Evolutionary conservation across 306 rosid genomes (phyloP).

Genomic region (Trifolium subterraneum): DNA sequence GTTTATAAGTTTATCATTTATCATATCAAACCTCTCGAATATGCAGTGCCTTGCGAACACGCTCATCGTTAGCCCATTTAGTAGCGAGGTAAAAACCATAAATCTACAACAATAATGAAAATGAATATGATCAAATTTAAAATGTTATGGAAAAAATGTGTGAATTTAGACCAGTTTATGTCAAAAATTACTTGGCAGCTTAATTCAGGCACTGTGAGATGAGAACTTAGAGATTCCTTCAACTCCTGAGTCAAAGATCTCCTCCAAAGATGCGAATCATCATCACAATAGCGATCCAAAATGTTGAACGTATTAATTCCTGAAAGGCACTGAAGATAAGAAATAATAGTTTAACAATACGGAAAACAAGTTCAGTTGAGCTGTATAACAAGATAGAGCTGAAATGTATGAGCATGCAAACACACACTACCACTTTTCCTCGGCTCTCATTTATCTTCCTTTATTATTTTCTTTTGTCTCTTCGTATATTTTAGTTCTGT

Average conservation of each 20-base stretch:
- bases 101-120: slow-evolving; percentile 36
- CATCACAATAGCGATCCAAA: slow-evolving; percentile 44
- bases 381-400: neutral
- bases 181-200: slow-evolving; percentile 42
- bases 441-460: no score
- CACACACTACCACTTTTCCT: no score
- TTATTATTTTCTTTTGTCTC: no score
- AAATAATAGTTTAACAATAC: slow-evolving; percentile 5
- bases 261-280: neutral
- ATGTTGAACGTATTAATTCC: slow-evolving; percentile 23
- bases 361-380: slow-evolving; percentile 8
- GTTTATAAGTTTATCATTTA: neutral
- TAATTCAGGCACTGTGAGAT: slow-evolving; percentile 24
- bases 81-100: slow-evolving; percentile 28
- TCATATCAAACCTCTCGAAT: slow-evolving; percentile 43
- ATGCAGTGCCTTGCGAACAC: slow-evolving; percentile 44
- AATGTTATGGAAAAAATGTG: neutral
- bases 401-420: neutral
- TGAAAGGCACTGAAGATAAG: slow-evolving; percentile 50
- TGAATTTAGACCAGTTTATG: neutral
- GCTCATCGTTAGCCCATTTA: slow-evolving; percentile 41
- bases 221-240: slow-evolving; percentile 15
- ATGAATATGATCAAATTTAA: neutral
- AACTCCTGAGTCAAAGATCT: slow-evolving; percentile 43
- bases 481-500: no score